Conservation (phyloP, 495 filamentous ascomycete genomes). For the Daldinia concentrica region DNA sequence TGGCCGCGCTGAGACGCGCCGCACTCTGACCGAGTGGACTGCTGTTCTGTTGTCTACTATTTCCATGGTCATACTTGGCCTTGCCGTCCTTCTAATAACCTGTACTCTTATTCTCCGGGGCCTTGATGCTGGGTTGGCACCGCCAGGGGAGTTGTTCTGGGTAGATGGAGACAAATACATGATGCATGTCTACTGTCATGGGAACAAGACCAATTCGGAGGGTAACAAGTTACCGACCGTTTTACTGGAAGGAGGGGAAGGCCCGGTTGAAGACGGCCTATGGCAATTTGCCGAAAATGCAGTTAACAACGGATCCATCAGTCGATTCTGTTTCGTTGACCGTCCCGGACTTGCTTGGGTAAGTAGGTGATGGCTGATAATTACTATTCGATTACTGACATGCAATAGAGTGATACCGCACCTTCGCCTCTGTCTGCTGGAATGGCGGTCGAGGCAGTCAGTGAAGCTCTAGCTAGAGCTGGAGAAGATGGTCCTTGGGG, state of each 20-base stretch:
- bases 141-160: constrained; percentile 76
- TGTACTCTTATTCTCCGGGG: constrained; percentile 79
- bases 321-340: constrained; percentile 94
- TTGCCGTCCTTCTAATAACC: constrained; percentile 76
- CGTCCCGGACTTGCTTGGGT: constrained; percentile 88
- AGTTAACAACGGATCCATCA: constrained; percentile 76
- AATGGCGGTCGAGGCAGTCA: constrained; percentile 85
- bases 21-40: constrained; percentile 82
- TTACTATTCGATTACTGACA: not conserved
- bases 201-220: constrained; percentile 63
- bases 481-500: constrained; percentile 86
- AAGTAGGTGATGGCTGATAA: constrained; percentile 23
- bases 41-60: constrained; percentile 81
- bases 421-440: constrained; percentile 92
- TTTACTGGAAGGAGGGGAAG: constrained; percentile 82
- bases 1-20: constrained; percentile 84
- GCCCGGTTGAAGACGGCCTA: constrained; percentile 77
- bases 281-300: constrained; percentile 75
- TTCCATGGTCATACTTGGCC: constrained; percentile 69
- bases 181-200: constrained; percentile 86
- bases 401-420: constrained; percentile 75
- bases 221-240: constrained; percentile 72
- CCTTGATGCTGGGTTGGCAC: constrained; percentile 73
- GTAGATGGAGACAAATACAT: constrained; percentile 84
- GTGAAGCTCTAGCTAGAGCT: constrained; percentile 80